Evolutionary conservation across 208 protist genomes (phyloP), one percentile per base, ranked within the genome.

Genomic region (Leishmania amazonensis): DNA sequence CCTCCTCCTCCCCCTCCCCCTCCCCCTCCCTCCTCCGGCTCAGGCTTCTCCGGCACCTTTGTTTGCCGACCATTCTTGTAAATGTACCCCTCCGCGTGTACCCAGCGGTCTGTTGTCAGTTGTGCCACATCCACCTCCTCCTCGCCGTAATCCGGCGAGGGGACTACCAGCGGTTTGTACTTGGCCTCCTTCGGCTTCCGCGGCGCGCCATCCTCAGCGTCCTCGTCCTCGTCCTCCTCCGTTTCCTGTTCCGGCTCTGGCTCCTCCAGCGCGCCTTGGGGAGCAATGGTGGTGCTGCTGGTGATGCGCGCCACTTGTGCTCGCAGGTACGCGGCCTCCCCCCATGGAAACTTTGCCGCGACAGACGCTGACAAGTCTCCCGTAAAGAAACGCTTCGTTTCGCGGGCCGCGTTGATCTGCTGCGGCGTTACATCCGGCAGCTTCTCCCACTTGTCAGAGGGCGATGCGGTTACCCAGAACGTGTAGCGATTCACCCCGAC

Each of bases 261-360:
- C 76, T 96, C 83, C 65, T 95, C 95, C 42, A 98, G 83, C 15
- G 95, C 96, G 0, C 96, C 95, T n/a, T 89, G 71, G 15, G 98
- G 98, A 40, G 91, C 87, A 72, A 99, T 92, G 72, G 89, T 93
- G 31, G 97, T 98, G 57, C 88, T 83, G 78, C 93, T 95, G 40
- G 93, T 86, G 79, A 99, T 99, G 83, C 98, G 96, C 42, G 96
- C 89, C 57, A 99, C 94, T 83, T 99, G 97, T 15, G 98, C 98
- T 64, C 98, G 95, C 67, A 99, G 88, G 81, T 96, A 97, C 67
- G 96, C 86, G 1, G 90, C 86, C 86, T 99, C 97, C 17, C 84
- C 94, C 88, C 98, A 98, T 51, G 96, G 94, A 82, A 99, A 99
- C 4, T 93, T 87, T 64, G 85, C 85, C 8, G 93, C 81, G 24